A percentile compares a stretch with the other conserved stretches of the same genome.
phyloP scores from a whole-genome alignment of 768 basidiomycete genomes.

The Sarcodon aspratus region DNA sequence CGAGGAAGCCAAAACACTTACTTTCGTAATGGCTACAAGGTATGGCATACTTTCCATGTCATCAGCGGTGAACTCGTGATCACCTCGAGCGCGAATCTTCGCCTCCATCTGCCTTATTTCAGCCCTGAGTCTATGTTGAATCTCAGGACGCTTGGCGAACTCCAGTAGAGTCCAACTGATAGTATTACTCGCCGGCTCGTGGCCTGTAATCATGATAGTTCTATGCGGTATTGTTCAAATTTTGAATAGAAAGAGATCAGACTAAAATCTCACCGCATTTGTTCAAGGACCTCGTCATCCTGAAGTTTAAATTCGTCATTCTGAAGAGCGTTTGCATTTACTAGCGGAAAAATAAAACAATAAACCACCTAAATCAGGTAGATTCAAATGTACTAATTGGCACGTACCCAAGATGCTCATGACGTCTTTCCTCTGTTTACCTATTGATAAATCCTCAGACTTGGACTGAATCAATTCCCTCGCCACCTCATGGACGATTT shows the following conservation, averaged over 20 bases:
- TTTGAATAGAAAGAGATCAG: no score
- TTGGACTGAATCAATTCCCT: slow-evolving; percentile 36
- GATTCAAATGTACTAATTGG: neutral
- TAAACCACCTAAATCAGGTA: no score
- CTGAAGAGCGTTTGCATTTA: slow-evolving; percentile 43
- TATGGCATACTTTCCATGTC: slow-evolving; percentile 25
- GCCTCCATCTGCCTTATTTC: slow-evolving; percentile 17
- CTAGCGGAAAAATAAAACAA: slow-evolving; percentile 14
- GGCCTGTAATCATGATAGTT: slow-evolving; percentile 28
- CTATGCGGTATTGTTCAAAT: no score
- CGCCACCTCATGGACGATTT: slow-evolving; percentile 23
- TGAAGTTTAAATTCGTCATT: slow-evolving; percentile 26
- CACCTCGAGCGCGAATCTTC: neutral
- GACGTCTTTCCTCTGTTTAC: slow-evolving; percentile 39
- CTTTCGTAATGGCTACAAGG: slow-evolving; percentile 31
- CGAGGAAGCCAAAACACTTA: slow-evolving; percentile 15
- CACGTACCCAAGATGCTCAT: slow-evolving; percentile 44
- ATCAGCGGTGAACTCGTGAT: slow-evolving; percentile 23
- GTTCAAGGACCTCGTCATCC: slow-evolving; percentile 16
- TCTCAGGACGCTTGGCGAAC: slow-evolving; percentile 24
- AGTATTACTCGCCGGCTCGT: slow-evolving; percentile 29
- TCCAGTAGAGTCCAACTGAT: slow-evolving; percentile 26
- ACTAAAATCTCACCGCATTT: slow-evolving; percentile 12
- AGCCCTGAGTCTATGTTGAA: slow-evolving; percentile 25
- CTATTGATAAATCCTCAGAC: slow-evolving; percentile 32